Percentiles rank a stretch among this genome's conserved stretches.
These are phyloP conservation scores for Cladophialophora chaetospira DNA, from an alignment of 2,329 filamentous ascomycete genomes.

Conservation along the genomic window DNA sequence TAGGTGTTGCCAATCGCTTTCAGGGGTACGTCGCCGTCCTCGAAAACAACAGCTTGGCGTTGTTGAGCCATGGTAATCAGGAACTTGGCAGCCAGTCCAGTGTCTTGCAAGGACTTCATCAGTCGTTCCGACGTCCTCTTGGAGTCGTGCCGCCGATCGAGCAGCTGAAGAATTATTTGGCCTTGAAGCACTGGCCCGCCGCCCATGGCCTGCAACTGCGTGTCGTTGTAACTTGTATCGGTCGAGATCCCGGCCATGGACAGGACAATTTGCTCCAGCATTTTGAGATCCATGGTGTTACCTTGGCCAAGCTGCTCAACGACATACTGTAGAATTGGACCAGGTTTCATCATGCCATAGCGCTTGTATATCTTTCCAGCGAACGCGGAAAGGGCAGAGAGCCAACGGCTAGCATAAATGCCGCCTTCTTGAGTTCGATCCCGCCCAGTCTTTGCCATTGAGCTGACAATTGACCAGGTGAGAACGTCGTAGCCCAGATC, in stretches of 20 bases:
- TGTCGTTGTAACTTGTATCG: constrained; percentile 82
- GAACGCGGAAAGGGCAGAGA: constrained; percentile 86
- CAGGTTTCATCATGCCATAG: constrained; percentile 79
- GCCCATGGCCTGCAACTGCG: constrained; percentile 83
- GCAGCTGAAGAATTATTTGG: constrained; percentile 76
- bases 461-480: constrained; percentile 85
- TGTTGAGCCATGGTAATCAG: constrained; percentile 91
- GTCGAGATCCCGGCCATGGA: constrained; percentile 94
- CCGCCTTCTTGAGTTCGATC: constrained; percentile 64
- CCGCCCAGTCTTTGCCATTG: constrained; percentile 60
- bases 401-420: constrained; percentile 84
- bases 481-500: constrained; percentile 89
- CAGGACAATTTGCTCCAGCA: constrained; percentile 84
- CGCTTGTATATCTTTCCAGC: constrained; percentile 86
- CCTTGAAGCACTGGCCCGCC: constrained; percentile 78
- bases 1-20: constrained; percentile 86
- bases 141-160: constrained; percentile 79
- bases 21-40: constrained; percentile 74
- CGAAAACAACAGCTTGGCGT: constrained; percentile 80
- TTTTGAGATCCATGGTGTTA: constrained; percentile 87
- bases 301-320: constrained; percentile 77
- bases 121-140: constrained; percentile 75
- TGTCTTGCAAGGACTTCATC: constrained; percentile 75
- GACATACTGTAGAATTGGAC: constrained; percentile 86
- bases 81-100: constrained; percentile 75